Base-by-base conservation (phyloP, 345 rosid genomes). In the Melaleuca alternifolia region DNA sequence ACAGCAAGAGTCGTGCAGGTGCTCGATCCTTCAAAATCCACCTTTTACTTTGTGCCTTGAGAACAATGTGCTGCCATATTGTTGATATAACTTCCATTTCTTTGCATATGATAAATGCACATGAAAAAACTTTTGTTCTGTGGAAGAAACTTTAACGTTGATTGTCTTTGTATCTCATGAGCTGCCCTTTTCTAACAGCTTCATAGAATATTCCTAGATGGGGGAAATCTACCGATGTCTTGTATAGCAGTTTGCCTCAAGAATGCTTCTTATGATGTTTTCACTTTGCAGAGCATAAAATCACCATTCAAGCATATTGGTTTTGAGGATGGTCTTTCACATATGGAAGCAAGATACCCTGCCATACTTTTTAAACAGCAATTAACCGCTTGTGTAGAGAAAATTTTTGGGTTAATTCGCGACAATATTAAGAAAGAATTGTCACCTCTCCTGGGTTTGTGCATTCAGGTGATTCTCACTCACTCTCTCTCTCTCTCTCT, bases 341-440 rank as follows among this genome's bases (percentile, higher is more conserved):
- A 93, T 86, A 89, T 95, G 88, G 99, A 97, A 90, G 99, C 99
- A 87, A 96, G 98, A 94, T 97, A 94, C 90, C 99, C 99, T 48
- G 99, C 98, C 20, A 92, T 96, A 84, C 90, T 97, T 76, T 97
- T 97, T 86, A 97, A 97, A 89, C 99, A 97, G 91, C 99, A 97
- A 87, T 88, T 97, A 84, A 97, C 99, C 82, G 97, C 99, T 88
- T 97, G 98, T 90, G 98, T 97, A 83, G 99, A 97, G 94, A 97
- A 97, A 93, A 96, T 97, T 24, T 97, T 96, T 92, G 99, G 99
- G 87, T 89, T 97, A 91, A 95, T 97, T 86, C 96, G 99, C 86
- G 99, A 97, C 91, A 94, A 96, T 87, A 89, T 97, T 93, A 97
- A 97, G 92, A 97, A 95, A 89, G 99, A 96, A 88, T 90, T 97